Conservation (phyloP, 257 asterid species). For the Gynochthodes officinalis region DNA sequence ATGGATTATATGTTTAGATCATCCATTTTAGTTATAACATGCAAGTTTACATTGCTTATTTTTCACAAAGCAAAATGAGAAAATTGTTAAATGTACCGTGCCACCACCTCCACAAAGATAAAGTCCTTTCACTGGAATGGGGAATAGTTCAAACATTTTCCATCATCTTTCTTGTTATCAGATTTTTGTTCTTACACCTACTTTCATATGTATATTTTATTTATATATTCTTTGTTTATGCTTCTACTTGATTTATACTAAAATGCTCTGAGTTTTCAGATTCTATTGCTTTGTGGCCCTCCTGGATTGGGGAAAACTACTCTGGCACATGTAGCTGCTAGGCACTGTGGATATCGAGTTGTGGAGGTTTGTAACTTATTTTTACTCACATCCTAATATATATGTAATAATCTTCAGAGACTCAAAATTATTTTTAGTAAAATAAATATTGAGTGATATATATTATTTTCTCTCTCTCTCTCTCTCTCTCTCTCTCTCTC, state of each 20-base stretch:
- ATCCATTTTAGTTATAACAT: background rate
- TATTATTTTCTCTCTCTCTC: no score
- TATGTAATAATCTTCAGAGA: background rate
- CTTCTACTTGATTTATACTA: conserved; percentile 2
- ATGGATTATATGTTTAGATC: conserved; percentile 3
- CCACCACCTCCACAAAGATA: background rate
- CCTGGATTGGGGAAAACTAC: conserved; percentile 99
- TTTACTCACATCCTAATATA: background rate
- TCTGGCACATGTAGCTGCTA: conserved; percentile 97
- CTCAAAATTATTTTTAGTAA: background rate
- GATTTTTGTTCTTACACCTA: background rate
- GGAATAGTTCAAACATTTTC: background rate
- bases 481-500: no score
- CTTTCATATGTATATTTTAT: background rate
- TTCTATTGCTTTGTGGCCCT: conserved; percentile 94
- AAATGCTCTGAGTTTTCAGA: conserved; percentile 41
- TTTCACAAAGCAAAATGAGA: background rate
- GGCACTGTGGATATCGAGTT: conserved; percentile 95
- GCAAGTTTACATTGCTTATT: background rate
- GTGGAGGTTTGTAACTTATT: conserved; percentile 65
- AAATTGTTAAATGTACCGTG: conserved; percentile 1
- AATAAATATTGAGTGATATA: no score
- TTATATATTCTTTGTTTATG: conserved; percentile 17
- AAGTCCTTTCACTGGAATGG: background rate
- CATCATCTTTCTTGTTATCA: background rate